Evolutionary conservation across 768 basidiomycete genomes (phyloP).

Genomic region (Gymnopilus junonius): DNA sequence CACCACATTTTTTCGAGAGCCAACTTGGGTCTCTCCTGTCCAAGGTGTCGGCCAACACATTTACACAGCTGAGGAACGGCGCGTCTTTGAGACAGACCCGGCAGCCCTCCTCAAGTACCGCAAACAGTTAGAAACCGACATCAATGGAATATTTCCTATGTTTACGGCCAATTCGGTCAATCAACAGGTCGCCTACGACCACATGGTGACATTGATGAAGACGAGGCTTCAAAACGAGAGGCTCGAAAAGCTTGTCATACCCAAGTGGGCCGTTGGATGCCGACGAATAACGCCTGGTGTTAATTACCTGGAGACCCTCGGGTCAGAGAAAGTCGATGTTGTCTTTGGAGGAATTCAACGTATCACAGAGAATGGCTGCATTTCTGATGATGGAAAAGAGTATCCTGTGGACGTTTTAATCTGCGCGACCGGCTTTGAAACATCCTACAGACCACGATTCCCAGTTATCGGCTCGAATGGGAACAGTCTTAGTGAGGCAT

Average conservation of each 20-base stretch:
- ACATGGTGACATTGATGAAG: constrained; percentile 42
- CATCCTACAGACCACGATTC: constrained; percentile 37
- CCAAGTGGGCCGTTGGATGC: constrained; percentile 39
- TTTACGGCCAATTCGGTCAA: constrained; percentile 35
- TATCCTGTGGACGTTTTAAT: constrained; percentile 38
- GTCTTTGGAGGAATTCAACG: constrained; percentile 33
- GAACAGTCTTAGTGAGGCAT: constrained; percentile 32
- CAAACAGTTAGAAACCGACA: constrained; percentile 40
- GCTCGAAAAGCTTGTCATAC: constrained; percentile 45
- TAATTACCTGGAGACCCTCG: constrained; percentile 39
- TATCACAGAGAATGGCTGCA: constrained; percentile 35
- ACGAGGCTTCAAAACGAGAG: constrained; percentile 43
- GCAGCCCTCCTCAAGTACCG: constrained; percentile 46
- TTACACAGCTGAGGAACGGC: constrained; percentile 44
- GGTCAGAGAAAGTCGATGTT: constrained; percentile 33
- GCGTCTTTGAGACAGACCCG: constrained; percentile 39
- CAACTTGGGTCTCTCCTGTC: constrained; percentile 35
- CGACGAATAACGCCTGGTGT: constrained; percentile 39
- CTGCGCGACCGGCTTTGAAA: constrained; percentile 44
- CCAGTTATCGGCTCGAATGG: constrained; percentile 32
- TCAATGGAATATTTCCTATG: constrained; percentile 39
- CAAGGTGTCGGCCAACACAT: constrained; percentile 33
- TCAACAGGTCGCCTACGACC: constrained; percentile 32
- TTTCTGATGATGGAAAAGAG: constrained; percentile 32
- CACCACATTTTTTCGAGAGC: constrained; percentile 36